Conservation (phyloP, 1,139 yeast species). For the Kodamaea arcana region DNA sequence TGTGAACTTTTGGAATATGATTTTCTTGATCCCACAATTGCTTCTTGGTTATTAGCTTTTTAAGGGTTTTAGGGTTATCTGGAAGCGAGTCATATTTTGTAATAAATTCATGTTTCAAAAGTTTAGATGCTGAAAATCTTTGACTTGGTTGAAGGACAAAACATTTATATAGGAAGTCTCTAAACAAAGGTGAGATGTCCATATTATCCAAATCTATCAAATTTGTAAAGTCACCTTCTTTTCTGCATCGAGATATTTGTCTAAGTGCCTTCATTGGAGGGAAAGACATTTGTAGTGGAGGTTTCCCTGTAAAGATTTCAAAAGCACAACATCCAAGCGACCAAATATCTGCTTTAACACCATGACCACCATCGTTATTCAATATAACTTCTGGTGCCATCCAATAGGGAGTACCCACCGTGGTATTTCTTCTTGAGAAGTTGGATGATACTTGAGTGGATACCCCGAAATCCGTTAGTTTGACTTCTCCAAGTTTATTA, state of each 20-base stretch:
- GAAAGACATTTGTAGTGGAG: conserved; percentile 69
- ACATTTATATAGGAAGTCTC: conserved; percentile 64
- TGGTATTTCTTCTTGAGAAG: conserved; percentile 75
- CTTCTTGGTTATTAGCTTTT: conserved; percentile 36
- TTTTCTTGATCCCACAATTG: conserved; percentile 42
- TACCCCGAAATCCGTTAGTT: conserved; percentile 95
- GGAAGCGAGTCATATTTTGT: conserved; percentile 16
- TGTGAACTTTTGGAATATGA: conserved; percentile 29
- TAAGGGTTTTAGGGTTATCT: conserved; percentile 18
- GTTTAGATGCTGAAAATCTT: conserved; percentile 54
- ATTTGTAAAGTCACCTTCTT: conserved; percentile 29
- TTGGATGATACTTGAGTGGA: conserved; percentile 82
- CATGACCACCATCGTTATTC: conserved; percentile 73
- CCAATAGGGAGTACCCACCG: conserved; percentile 98
- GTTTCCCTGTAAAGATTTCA: conserved; percentile 78
- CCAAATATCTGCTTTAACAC: conserved; percentile 92
- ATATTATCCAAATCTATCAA: conserved; percentile 27
- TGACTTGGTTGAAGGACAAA: conserved; percentile 56
- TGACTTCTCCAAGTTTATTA: conserved; percentile 70
- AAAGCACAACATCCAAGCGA: conserved; percentile 88
- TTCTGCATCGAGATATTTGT: conserved; percentile 38
- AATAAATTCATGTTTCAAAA: conserved; percentile 62
- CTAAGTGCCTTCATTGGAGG: conserved; percentile 75
- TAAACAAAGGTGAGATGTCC: conserved; percentile 25
- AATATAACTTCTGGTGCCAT: conserved; percentile 97